A percentile compares a stretch with the other conserved stretches of the same genome.
These are phyloP conservation scores for Fusarium nygamai DNA, from an alignment of 2,329 filamentous ascomycete genomes.

Conservation along the genomic window DNA sequence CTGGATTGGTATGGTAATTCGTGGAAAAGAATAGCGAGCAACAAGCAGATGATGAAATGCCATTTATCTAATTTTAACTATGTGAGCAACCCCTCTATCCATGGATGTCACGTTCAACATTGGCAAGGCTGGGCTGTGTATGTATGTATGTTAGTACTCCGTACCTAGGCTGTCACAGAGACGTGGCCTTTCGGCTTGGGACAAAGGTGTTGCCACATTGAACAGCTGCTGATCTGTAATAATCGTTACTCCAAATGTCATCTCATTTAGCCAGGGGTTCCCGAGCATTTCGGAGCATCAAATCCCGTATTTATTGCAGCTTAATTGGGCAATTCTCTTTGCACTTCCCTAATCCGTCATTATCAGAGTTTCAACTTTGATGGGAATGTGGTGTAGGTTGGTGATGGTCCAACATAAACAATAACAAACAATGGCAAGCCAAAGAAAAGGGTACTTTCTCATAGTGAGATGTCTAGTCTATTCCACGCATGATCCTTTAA, in stretches of 20 bases:
- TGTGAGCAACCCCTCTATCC: background rate
- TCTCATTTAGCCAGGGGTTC: slow-evolving; percentile 8
- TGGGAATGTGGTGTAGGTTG: background rate
- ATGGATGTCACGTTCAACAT: background rate
- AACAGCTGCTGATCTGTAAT: background rate
- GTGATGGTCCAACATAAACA: background rate
- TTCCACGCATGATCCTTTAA: background rate
- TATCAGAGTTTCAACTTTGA: slow-evolving; percentile 2
- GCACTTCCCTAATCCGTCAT: slow-evolving; percentile 13
- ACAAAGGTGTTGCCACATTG: slow-evolving; percentile 30
- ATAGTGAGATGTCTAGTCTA: background rate
- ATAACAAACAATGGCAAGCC: background rate
- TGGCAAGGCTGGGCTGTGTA: slow-evolving; percentile 15
- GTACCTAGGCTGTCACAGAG: slow-evolving; percentile 10
- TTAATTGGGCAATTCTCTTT: slow-evolving; percentile 30
- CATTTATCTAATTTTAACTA: background rate
- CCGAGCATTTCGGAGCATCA: slow-evolving; percentile 24
- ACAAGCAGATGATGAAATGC: slow-evolving; percentile 10
- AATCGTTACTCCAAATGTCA: background rate
- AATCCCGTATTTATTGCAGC: slow-evolving; percentile 25
- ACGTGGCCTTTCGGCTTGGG: slow-evolving; percentile 17
- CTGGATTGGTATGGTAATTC: slow-evolving; percentile 25
- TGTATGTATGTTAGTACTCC: background rate
- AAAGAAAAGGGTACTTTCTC: background rate
- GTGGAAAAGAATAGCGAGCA: background rate